Evolutionary conservation across 805 yeast species (phyloP).

Genomic region (Yarrowia sp.): DNA sequence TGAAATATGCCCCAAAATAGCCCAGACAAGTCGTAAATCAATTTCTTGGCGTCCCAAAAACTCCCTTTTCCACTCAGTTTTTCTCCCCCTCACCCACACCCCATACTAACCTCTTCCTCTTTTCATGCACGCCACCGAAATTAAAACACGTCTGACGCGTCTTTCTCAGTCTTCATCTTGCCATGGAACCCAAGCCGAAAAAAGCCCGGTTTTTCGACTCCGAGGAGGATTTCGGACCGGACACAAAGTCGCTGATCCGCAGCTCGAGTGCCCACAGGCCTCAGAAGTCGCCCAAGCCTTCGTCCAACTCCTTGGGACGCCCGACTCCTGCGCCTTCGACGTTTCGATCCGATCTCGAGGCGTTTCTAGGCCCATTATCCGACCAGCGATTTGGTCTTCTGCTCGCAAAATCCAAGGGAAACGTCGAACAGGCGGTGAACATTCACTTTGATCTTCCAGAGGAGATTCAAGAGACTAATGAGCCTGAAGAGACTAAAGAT

Average conservation of each 20-base stretch:
- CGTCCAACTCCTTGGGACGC: neutral
- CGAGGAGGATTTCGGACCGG: conserved; percentile 31
- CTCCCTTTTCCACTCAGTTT: neutral
- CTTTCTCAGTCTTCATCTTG: neutral
- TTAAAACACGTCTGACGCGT: conserved; percentile 25
- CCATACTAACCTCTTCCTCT: too few relatives aligned
- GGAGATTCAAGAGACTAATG: neutral
- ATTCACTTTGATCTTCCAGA: conserved; percentile 44
- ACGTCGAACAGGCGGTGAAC: conserved; percentile 47
- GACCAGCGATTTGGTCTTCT: conserved; percentile 42
- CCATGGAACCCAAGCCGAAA: conserved; percentile 36
- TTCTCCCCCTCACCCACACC: neutral
- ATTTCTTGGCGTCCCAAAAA: neutral
- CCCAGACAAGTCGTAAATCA: too few relatives aligned
- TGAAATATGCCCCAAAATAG: too few relatives aligned
- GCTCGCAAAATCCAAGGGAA: conserved; percentile 42
- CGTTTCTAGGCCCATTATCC: conserved; percentile 46
- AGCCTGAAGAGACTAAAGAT: neutral
- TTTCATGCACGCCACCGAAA: conserved; percentile 15
- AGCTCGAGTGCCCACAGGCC: neutral
- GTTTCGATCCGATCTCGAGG: conserved; percentile 44
- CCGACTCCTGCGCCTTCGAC: neutral
- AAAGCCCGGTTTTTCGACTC: conserved; percentile 42
- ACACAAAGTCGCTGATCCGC: conserved; percentile 1
- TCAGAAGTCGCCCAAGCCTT: neutral